A percentile compares a stretch with the other conserved stretches of the same genome.
These are phyloP conservation scores for Raddia guianensis DNA, from an alignment of 176 grass and related monocot species.

Conservation along the genomic window DNA sequence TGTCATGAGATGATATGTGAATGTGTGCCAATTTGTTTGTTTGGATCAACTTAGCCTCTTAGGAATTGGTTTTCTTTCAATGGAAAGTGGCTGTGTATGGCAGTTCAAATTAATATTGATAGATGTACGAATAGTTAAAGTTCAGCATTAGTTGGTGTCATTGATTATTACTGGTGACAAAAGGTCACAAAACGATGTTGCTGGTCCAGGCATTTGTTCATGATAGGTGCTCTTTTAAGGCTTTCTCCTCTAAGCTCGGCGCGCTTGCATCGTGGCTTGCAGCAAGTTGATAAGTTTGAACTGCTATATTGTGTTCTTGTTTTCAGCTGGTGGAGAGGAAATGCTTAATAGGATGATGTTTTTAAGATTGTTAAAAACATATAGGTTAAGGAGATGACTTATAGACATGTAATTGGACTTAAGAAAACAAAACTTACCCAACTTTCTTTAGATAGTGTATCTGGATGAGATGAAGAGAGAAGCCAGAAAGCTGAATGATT, in stretches of 20 bases:
- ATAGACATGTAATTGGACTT: not conserved
- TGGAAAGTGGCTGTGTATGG: not conserved
- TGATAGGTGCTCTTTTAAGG: not conserved
- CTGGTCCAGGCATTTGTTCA: slow-evolving; percentile 30
- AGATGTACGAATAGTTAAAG: slow-evolving; percentile 3
- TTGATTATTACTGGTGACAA: not conserved
- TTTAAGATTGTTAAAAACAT: not conserved
- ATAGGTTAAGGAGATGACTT: not conserved
- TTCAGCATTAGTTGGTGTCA: not conserved
- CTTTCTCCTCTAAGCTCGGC: not conserved
- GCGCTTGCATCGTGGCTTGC: not conserved
- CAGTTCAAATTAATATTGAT: slow-evolving; percentile 21
- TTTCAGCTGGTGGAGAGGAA: not conserved
- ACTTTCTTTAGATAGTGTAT: slow-evolving; percentile 14
- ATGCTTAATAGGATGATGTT: not conserved
- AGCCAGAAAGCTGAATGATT: not conserved
- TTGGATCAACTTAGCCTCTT: not conserved
- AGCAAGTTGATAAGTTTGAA: not conserved
- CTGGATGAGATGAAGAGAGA: not conserved
- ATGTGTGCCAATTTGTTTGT: not conserved
- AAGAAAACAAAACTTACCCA: slow-evolving; percentile 18
- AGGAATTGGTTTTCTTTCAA: not conserved
- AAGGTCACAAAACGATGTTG: slow-evolving; percentile 14
- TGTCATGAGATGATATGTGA: not conserved
- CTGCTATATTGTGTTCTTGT: not conserved